Base-by-base conservation (phyloP, 2,329 filamentous ascomycete genomes). In the Alternaria arborescens region DNA sequence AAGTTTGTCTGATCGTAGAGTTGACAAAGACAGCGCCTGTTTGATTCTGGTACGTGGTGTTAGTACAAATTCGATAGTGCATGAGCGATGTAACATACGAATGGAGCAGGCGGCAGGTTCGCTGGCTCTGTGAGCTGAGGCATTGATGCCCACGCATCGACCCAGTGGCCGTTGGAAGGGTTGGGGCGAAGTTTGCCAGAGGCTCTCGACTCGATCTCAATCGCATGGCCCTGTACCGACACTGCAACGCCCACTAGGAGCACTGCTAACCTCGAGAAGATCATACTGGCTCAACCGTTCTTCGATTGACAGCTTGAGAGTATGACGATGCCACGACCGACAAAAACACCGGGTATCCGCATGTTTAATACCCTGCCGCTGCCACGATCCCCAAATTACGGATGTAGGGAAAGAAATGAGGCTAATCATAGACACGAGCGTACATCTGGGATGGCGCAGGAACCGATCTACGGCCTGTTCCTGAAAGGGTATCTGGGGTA, bases 81-180 rank as follows among this genome's bases (percentile, higher is more conserved):
- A 3, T 18, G 28, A 24, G 56, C 56, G 20, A 10, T 14, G 14
- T 16, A 16, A 20, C 40, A 14, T 70, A 76, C 74, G 70, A 88
- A 91, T 42, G 87, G 86, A 3, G 82, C 73, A 0, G 85, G 84
- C 10, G 88, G 88, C 20, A 91, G 80, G 65, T 90, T 91, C 47
- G 77, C 80, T 10, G 82, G 83, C 69, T 91, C 88, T 1, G 87
- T 87, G 41, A 89, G 77, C 71, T 90, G 88, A 0, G 88, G 87
- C 88, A 90, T 90, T 3, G 86, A 82, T 0, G 86, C 85, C 88
- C 88, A 91, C 2, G 85, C 87, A 63, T 85, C 84, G 14, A 89
- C 82, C 87, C 88, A 90, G 62, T 86, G 83, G 47, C 81, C 75
- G 62, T 73, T 69, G 10, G 67, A 59, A 24, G 73, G 73, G 36